A percentile compares a stretch with the other conserved stretches of the same genome.
Conservation (phyloP, 108 stramenopile genomes). For the Parietichytrium sp. region DNA sequence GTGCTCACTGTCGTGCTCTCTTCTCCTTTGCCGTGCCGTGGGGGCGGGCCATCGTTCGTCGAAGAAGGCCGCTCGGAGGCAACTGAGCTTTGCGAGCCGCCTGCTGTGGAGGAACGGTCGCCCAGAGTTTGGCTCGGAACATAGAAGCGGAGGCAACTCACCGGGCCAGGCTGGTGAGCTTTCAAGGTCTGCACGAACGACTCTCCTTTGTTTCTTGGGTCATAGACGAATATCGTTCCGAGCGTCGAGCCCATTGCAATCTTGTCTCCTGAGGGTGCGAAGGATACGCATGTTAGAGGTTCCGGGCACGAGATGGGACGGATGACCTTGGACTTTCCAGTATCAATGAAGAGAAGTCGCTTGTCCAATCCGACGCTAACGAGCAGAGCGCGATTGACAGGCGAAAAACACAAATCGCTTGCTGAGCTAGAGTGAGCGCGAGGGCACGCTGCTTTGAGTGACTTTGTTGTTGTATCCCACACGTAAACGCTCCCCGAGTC, state of each 20-base stretch:
- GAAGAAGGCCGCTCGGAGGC: no score
- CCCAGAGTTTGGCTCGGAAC: no score
- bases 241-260: neutral
- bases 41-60: no score
- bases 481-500: slow-evolving; percentile 29
- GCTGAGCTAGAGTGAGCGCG: neutral
- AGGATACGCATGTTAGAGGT: neutral
- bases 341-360: neutral
- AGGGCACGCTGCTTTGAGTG: neutral
- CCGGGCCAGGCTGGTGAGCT: no score
- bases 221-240: no score
- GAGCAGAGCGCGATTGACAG: neutral
- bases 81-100: no score
- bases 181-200: no score
- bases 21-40: no score
- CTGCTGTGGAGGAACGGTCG: no score
- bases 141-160: no score
- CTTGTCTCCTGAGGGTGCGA: neutral
- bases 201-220: no score
- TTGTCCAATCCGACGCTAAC: slow-evolving; percentile 17
- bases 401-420: slow-evolving; percentile 18
- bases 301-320: neutral
- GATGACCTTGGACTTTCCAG: neutral
- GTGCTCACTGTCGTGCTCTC: no score
- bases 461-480: neutral